phyloP scores from a whole-genome alignment of 306 rosid species.

The Purshia tridentata region DNA sequence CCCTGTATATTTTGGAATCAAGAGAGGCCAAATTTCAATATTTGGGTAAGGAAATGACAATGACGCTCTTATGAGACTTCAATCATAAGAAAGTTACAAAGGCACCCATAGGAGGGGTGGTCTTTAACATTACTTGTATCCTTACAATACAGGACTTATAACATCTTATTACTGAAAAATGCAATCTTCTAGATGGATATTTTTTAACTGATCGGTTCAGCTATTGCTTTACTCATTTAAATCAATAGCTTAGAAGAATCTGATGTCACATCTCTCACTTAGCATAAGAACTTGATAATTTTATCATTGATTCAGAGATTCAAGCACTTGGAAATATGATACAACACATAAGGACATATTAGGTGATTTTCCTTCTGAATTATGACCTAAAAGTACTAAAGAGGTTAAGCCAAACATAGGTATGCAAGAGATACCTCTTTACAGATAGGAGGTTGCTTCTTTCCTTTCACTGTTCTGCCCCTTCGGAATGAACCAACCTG shows the following conservation, averaged over 20 bases:
- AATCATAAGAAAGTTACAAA: neutral
- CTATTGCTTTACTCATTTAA: neutral
- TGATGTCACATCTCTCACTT: no score
- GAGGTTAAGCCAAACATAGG: conserved; percentile 8
- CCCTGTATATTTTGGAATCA: conserved; percentile 56
- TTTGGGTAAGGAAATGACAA: conserved; percentile 27
- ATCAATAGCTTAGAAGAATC: neutral
- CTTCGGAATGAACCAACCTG: conserved; percentile 88
- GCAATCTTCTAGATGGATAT: neutral
- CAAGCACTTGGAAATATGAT: neutral
- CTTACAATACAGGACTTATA: neutral
- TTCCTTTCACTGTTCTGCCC: conserved; percentile 85
- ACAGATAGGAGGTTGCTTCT: conserved; percentile 77
- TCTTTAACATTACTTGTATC: neutral
- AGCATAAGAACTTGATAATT: neutral
- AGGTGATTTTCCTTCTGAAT: conserved; percentile 3
- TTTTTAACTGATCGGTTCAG: neutral
- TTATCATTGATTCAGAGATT: neutral
- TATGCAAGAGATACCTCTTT: conserved; percentile 61
- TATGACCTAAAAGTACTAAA: neutral
- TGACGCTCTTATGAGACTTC: neutral
- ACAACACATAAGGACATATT: neutral
- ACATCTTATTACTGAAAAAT: neutral
- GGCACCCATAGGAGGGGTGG: neutral
- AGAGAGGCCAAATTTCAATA: conserved; percentile 18